A percentile compares a stretch with the other conserved stretches of the same genome.
Evolutionary conservation across 768 basidiomycete species (phyloP).

Genomic region (Rhodotorula babjevae): DNA sequence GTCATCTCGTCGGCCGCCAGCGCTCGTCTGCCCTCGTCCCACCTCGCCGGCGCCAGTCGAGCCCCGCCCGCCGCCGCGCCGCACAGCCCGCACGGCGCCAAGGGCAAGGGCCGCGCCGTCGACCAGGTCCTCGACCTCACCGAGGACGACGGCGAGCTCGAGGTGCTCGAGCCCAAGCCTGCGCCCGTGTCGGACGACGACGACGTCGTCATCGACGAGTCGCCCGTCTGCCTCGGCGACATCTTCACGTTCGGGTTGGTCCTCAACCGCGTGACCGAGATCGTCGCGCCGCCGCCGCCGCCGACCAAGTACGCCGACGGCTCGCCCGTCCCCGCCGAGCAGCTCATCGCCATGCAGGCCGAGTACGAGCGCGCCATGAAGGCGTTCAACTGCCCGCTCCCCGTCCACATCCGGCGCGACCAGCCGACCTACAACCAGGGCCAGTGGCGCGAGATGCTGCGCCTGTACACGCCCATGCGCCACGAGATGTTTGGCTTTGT

Average conservation of each 20-base stretch:
- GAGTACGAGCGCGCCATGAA: conserved; percentile 64
- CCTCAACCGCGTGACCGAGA: conserved; percentile 71
- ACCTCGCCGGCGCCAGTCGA: neutral
- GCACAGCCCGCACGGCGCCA: neutral
- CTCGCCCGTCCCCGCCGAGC: conserved; percentile 36
- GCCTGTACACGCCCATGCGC: conserved; percentile 63
- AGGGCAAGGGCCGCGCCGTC: neutral
- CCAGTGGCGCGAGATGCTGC: conserved; percentile 62
- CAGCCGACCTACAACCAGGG: conserved; percentile 47
- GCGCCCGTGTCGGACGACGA: conserved; percentile 11
- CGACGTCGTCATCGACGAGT: conserved; percentile 30
- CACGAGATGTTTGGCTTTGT: conserved; percentile 74
- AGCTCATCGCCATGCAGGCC: conserved; percentile 49
- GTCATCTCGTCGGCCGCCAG: conserved; percentile 21
- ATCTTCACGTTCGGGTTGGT: conserved; percentile 76
- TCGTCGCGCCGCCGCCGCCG: conserved; percentile 52
- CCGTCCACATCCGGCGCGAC: conserved; percentile 14
- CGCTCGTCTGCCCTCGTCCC: conserved; percentile 6
- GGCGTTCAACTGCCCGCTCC: conserved; percentile 46
- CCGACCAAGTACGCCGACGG: conserved; percentile 3
- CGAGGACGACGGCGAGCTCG: neutral
- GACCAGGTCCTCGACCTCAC: conserved; percentile 1
- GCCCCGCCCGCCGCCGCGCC: neutral
- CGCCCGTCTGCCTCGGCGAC: conserved; percentile 72
- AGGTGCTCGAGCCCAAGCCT: neutral